A percentile compares a stretch with the other conserved stretches of the same genome.
These are phyloP conservation scores for Mortierella sp. DNA, from an alignment of 371 early-diverging fungal genomes.

Conservation along the genomic window DNA sequence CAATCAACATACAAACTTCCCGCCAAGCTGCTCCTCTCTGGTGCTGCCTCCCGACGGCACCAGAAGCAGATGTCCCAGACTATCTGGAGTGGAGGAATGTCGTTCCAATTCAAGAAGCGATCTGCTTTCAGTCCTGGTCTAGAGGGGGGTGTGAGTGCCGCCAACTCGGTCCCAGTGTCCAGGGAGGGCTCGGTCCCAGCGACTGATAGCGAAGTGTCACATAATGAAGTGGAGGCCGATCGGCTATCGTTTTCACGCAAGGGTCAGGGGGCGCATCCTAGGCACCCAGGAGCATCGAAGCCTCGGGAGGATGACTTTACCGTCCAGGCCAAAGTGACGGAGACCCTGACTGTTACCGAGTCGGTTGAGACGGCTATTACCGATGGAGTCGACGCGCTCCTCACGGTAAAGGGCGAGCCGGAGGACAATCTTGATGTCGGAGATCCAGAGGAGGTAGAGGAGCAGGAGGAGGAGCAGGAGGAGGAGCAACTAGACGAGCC, in stretches of 20 bases:
- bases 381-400: background rate
- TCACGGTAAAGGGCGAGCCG: background rate
- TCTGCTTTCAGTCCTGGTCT: background rate
- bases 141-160: background rate
- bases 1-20: conserved; percentile 17
- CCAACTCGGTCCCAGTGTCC: background rate
- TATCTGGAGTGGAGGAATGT: background rate
- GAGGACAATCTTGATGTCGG: background rate
- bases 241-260: too few relatives aligned
- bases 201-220: background rate
- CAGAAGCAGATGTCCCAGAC: background rate
- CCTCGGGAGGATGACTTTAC: background rate
- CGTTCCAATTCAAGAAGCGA: background rate
- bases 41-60: background rate
- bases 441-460: background rate
- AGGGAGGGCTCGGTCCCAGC: background rate
- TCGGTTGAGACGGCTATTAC: background rate
- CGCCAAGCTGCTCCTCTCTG: conserved; percentile 13
- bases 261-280: too few relatives aligned
- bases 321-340: background rate
- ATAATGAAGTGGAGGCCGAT: background rate
- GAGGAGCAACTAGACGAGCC: background rate
- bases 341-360: background rate
- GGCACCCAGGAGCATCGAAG: too few relatives aligned
- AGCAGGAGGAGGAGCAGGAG: background rate